Conservation (phyloP, 1,284 basidiomycete species). For the Pseudozyma thailandica region DNA sequence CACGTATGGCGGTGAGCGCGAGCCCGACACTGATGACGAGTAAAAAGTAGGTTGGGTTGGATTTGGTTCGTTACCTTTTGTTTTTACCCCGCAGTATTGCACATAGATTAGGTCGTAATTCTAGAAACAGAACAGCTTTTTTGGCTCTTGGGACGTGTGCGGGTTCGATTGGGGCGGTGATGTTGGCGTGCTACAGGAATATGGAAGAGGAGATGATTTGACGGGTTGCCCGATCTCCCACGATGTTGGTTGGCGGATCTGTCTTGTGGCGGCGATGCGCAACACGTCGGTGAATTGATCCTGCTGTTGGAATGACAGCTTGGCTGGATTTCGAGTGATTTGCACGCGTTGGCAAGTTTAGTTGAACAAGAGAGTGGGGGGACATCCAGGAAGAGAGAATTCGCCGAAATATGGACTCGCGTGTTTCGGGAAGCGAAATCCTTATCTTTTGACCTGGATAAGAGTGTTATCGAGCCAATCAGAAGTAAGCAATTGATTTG, state of each 20-base stretch:
- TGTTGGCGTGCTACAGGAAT: no score
- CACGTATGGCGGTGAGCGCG: slow-evolving; percentile 63
- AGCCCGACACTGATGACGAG: slow-evolving; percentile 66
- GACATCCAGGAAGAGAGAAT: neutral
- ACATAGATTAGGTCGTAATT: slow-evolving; percentile 4
- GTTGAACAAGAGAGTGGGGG: neutral
- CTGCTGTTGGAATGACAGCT: no score
- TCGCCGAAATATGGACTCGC: neutral
- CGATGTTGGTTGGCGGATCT: no score
- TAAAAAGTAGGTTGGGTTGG: slow-evolving; percentile 2
- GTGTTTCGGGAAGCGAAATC: no score
- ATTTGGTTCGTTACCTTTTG: neutral
- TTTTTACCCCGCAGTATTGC: neutral
- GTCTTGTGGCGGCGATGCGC: no score
- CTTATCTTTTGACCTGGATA: slow-evolving; percentile 2
- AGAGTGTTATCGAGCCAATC: slow-evolving; percentile 31
- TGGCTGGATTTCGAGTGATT: neutral
- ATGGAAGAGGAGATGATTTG: no score
- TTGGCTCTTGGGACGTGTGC: neutral
- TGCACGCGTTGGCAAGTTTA: neutral
- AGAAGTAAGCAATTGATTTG: slow-evolving; percentile 10
- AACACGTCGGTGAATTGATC: no score
- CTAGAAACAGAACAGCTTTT: neutral
- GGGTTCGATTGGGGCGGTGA: no score
- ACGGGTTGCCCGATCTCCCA: no score